These are phyloP conservation scores for Nannizziopsis barbatae DNA, from an alignment of 2,329 filamentous ascomycete genomes.

Conservation along the genomic window DNA sequence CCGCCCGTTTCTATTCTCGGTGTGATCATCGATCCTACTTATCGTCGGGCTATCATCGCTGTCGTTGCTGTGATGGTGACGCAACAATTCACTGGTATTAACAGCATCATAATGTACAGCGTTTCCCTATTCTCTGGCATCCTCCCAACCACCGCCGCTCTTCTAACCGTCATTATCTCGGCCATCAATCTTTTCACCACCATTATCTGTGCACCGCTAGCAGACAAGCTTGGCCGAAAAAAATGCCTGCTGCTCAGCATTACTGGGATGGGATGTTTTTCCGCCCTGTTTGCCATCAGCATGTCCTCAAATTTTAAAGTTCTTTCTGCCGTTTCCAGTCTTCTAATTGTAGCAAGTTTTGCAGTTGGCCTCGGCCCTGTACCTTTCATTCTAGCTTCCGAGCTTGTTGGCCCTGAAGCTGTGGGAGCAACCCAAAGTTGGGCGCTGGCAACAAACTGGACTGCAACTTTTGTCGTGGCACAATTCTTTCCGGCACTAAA, in stretches of 20 bases:
- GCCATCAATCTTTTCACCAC: constrained; percentile 78
- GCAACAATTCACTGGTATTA: constrained; percentile 88
- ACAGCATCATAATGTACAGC: constrained; percentile 97
- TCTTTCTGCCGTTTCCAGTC: constrained; percentile 67
- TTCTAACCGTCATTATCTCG: constrained; percentile 80
- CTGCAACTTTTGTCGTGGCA: constrained; percentile 81
- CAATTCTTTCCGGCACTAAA: constrained; percentile 92
- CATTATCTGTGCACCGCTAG: constrained; percentile 65
- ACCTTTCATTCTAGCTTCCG: constrained; percentile 85
- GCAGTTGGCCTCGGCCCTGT: constrained; percentile 85
- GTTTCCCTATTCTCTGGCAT: constrained; percentile 76
- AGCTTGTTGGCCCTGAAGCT: constrained; percentile 80
- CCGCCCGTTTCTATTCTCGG: constrained; percentile 54
- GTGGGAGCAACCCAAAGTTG: constrained; percentile 87
- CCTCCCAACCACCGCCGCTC: constrained; percentile 66
- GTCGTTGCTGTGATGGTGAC: constrained; percentile 85
- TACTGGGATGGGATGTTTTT: constrained; percentile 68
- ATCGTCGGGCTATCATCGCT: constrained; percentile 64
- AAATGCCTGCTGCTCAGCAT: constrained; percentile 72
- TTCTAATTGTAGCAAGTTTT: constrained; percentile 81
- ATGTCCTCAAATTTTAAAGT: constrained; percentile 63
- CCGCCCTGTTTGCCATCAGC: constrained; percentile 65
- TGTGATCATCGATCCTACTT: constrained; percentile 56
- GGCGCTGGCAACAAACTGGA: constrained; percentile 75
- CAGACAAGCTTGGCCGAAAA: constrained; percentile 81